phyloP scores from a whole-genome alignment of 2,329 filamentous ascomycete species.

The Xenosphaeropsis pyriputrescens region DNA sequence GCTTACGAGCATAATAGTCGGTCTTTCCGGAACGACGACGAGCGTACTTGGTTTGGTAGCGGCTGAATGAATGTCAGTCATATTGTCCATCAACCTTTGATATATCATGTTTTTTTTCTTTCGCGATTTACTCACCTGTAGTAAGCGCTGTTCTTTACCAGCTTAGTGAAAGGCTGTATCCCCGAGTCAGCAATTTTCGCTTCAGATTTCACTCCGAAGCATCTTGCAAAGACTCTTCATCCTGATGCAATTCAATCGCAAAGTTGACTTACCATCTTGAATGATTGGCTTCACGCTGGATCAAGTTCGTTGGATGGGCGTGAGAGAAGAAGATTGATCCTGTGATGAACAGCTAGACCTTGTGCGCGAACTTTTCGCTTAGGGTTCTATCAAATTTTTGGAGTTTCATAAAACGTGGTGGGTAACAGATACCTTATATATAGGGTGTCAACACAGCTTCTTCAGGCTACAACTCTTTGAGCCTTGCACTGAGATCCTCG shows the following conservation, averaged over 20 bases:
- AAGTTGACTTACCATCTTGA: conserved; percentile 55
- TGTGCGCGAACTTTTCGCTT: conserved; percentile 8
- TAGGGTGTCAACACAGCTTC: not conserved
- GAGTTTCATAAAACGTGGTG: conserved; percentile 2
- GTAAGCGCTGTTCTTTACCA: conserved; percentile 96
- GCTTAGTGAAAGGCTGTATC: conserved; percentile 78
- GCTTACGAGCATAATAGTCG: conserved; percentile 99
- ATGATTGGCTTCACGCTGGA: conserved; percentile 27
- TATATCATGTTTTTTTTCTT: not conserved
- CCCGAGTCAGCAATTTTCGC: conserved; percentile 99
- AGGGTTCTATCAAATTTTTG: conserved; percentile 1
- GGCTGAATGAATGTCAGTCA: conserved; percentile 37
- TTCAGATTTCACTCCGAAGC: conserved; percentile 92
- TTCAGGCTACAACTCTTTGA: too few species aligned
- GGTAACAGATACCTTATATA: not conserved
- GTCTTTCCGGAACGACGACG: conserved; percentile 93
- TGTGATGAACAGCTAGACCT: not conserved
- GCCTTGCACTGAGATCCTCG: too few species aligned
- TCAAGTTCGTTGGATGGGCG: conserved; percentile 17
- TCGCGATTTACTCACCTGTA: conserved; percentile 59
- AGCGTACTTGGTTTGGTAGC: conserved; percentile 99
- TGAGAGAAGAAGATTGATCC: conserved; percentile 9
- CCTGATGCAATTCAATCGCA: conserved; percentile 5
- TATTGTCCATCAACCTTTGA: not conserved
- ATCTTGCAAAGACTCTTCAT: conserved; percentile 83